phyloP scores from a whole-genome alignment of 225 moss, liverwort and hornwort species.

The Thuidium tamariscinum region DNA sequence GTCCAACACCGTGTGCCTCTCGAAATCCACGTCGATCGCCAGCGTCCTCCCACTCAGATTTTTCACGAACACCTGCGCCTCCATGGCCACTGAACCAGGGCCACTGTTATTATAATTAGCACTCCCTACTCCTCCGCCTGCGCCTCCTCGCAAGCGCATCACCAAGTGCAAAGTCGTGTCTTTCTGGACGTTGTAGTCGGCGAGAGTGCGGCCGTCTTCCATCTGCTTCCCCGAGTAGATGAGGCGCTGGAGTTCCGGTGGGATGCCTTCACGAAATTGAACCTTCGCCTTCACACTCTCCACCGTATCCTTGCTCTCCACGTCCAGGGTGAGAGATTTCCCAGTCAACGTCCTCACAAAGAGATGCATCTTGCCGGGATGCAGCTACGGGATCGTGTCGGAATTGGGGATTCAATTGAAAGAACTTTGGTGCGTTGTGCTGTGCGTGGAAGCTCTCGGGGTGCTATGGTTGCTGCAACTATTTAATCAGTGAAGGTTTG shows the following conservation, averaged over 20 bases:
- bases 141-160: not conserved
- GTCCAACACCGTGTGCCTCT: not conserved
- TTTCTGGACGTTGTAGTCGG: not conserved
- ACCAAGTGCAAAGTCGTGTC: not conserved
- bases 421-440: not conserved
- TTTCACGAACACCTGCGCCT: not conserved
- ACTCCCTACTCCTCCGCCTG: not conserved
- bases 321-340: not conserved
- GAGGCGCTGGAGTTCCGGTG: not conserved
- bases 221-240: not conserved
- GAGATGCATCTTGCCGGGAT: not conserved
- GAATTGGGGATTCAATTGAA: not conserved
- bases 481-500: not conserved
- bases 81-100: not conserved
- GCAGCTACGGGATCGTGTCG: not conserved
- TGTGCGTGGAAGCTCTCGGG: not conserved
- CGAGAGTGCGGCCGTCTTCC: not conserved
- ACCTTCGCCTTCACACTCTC: not conserved
- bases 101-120: not conserved
- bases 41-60: not conserved
- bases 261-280: not conserved
- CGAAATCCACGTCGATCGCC: not conserved
- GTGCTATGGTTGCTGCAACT: not conserved
- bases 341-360: not conserved
- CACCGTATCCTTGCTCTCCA: not conserved